Evolutionary conservation across 169 alveolate genomes (phyloP), one percentile per base, ranked within the genome.

Genomic region (Cyclospora cayetanensis): DNA sequence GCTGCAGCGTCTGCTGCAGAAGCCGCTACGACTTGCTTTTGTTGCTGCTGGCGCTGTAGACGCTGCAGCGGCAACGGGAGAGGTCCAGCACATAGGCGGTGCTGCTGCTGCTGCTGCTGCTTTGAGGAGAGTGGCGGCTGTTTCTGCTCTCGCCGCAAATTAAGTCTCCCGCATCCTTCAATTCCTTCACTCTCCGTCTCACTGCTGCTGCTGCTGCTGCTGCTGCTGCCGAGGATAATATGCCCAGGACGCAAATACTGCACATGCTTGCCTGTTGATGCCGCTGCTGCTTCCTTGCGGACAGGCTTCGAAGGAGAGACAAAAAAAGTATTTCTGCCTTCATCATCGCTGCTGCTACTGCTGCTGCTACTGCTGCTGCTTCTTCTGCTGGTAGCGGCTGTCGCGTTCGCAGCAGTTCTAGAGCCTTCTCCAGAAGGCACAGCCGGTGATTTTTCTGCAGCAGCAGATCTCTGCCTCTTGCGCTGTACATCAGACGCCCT

Each of bases 41-140:
- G 74, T 77, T 55, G 77, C 90, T 82, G 4, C 37, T 41, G 55
- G 29, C 53, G 60, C 55, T 22, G 76, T 1, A 4, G 70, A 41
- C 35, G 90, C 74, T 50, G 29, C 79, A 66, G 79, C 4, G 50
- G 79, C 79, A 66, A 66, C 5, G 39, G 79, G 3, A 66, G 50
- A 9, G 50, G 79, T 25, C 50, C 79, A 15, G 79, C 22, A 18
- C 50, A 37, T 22, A 66, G n/a, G 50, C 11, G 79, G 22, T 29
- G 79, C n/a, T 66, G 79, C 79, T 66, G 39, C n/a, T 29, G 79
- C 37, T 66, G 79, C 43, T 25, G 79, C 79, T 4, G 79, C 79
- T 25, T 4, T 50, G 60, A 9, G 18, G 25, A 18, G 60, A 11
- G 25, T 50, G 60, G 60, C 43, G 15, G 79, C 39, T 25, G 31